Evolutionary conservation across 306 rosid species (phyloP).

Genomic region (Medicago arabica): DNA sequence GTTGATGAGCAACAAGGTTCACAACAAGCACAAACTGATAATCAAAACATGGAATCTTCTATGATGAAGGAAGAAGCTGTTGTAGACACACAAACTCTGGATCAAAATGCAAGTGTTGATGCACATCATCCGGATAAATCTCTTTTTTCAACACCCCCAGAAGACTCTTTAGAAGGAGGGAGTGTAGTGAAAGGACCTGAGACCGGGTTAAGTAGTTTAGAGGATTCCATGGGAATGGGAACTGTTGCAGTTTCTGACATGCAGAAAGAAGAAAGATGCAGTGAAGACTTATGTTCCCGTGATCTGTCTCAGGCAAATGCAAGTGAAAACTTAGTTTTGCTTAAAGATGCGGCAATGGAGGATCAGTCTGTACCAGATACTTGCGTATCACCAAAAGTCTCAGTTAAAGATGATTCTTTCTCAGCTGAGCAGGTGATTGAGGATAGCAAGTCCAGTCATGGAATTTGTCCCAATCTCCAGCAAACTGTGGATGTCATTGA

Average conservation of each 20-base stretch:
- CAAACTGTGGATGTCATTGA: constrained; percentile 53
- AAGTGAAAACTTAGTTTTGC: constrained; percentile 49
- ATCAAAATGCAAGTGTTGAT: constrained; percentile 41
- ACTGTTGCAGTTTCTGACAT: constrained; percentile 45
- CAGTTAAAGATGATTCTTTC: constrained; percentile 50
- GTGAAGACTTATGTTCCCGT: constrained; percentile 41
- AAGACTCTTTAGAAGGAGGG: constrained; percentile 48
- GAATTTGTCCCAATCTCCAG: constrained; percentile 47
- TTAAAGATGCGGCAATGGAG: constrained; percentile 42
- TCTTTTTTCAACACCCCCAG: constrained; percentile 45
- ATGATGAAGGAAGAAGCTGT: constrained; percentile 42
- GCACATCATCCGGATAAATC: constrained; percentile 44
- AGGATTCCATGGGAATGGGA: constrained; percentile 41
- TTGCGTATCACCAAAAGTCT: constrained; percentile 41
- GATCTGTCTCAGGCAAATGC: constrained; percentile 44
- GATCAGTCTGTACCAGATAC: constrained; percentile 49
- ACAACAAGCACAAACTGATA: constrained; percentile 32
- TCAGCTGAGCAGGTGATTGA: constrained; percentile 49
- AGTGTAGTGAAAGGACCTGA: constrained; percentile 47
- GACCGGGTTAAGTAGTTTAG: constrained; percentile 41
- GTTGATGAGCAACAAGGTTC: constrained; percentile 45
- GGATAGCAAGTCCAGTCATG: constrained; percentile 38
- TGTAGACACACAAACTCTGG: constrained; percentile 40
- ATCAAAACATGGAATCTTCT: constrained; percentile 47
- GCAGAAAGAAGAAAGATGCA: constrained; percentile 47